Evolutionary conservation across 2,329 filamentous ascomycete species (phyloP).

Genomic region (Diaporthe sp.): DNA sequence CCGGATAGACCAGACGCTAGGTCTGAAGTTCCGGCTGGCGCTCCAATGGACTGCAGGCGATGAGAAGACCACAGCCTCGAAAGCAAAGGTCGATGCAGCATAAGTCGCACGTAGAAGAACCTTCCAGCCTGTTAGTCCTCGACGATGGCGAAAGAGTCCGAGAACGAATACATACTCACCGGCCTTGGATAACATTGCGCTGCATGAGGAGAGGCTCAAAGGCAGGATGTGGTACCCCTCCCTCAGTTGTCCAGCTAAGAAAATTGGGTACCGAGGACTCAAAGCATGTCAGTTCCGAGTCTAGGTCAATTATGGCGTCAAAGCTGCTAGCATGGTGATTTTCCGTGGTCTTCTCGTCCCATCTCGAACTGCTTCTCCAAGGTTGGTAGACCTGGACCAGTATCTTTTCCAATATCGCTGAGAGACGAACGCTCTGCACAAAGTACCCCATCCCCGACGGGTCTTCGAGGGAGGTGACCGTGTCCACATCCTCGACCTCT

Average conservation of each 20-base stretch:
- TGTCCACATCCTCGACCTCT: neutral
- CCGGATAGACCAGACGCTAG: neutral
- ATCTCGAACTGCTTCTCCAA: neutral
- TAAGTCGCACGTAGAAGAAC: conserved; percentile 38
- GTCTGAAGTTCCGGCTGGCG: conserved; percentile 29
- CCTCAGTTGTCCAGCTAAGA: conserved; percentile 35
- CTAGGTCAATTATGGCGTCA: conserved; percentile 37
- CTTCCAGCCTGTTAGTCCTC: neutral
- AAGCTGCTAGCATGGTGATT: conserved; percentile 18
- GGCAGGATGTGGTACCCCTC: neutral
- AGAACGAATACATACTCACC: neutral
- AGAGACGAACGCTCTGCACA: conserved; percentile 35
- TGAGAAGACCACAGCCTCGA: conserved; percentile 31
- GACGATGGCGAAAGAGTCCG: neutral
- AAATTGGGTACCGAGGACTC: conserved; percentile 31
- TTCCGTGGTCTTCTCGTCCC: neutral
- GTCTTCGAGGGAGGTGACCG: neutral
- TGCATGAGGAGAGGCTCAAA: neutral
- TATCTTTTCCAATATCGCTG: conserved; percentile 37
- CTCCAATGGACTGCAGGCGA: conserved; percentile 27
- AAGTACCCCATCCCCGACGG: conserved; percentile 30
- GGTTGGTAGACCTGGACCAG: conserved; percentile 37
- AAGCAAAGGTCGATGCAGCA: conserved; percentile 39
- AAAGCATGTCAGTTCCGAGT: conserved; percentile 36
- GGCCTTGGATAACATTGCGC: neutral